Base-by-base conservation (phyloP, 2,329 filamentous ascomycete genomes). In the Calonectria montana region DNA sequence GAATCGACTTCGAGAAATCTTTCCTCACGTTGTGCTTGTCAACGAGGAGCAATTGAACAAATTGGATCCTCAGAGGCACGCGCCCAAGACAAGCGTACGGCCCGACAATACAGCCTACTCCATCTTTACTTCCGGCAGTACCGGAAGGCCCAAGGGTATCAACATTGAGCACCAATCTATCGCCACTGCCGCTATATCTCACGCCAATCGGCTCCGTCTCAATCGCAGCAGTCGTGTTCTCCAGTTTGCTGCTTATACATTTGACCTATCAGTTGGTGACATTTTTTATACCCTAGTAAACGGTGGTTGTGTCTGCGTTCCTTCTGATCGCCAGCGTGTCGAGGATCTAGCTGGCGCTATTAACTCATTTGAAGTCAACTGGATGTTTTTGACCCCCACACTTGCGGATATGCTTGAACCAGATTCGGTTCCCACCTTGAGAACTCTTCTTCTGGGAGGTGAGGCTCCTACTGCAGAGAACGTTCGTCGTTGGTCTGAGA, bases 141-240 rank as follows among this genome's bases (percentile, higher is more conserved):
- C 53, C 1, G 53, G 53, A 59, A 59, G 53, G n/a, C 53, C 53
- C n/a, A 59, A 59, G 53, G 53, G 53, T 39, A 59, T 59, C 35
- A 59, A 59, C 18, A 39, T 59, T 39, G 53, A 59, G 31, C 53
- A 59, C 21, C 31, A 59, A 21, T 59, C 53, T 27, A 59, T 59
- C 13, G 31, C 53, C 21, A 59, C 53, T 3, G 53, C 53, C 27
- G 53, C 53, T 10, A 39, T n/a, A 18, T 59, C 53, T 15, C 53
- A 59, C 35, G 53, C 53, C 0, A 25, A n/a, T 23, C 53, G 53
- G 21, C 53, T 59, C 21, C 53, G 12, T 16, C 31, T 59, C 7
- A 31, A 15, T 13, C 53, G 53, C 53, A 59, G 15, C 31, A 59
- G 53, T 25, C 53, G 53, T 39, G 53, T 59, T 15, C 53, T 59